These are phyloP conservation scores for Thuidium tamariscinum DNA, from an alignment of 225 moss, liverwort and hornwort genomes.

Conservation along the genomic window DNA sequence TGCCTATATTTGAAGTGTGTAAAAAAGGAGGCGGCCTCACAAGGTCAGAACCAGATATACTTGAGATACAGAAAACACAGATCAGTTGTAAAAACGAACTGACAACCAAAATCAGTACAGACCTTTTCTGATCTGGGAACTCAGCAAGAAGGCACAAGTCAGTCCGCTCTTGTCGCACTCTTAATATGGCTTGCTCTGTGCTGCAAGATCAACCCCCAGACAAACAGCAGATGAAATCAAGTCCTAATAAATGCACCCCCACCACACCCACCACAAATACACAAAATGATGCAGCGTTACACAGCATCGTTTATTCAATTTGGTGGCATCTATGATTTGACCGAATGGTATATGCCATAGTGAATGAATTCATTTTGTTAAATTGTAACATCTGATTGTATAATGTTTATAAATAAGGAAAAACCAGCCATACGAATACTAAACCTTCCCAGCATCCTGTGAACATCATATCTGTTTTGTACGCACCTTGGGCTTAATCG, in stretches of 20 bases:
- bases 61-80: background rate
- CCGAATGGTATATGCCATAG: background rate
- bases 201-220: slow-evolving; percentile 17
- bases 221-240: background rate
- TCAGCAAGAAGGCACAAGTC: slow-evolving; percentile 33
- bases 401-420: background rate
- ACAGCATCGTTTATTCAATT: background rate
- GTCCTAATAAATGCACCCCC: background rate
- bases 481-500: slow-evolving; percentile 32
- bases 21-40: background rate
- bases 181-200: slow-evolving; percentile 36
- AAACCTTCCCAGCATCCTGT: background rate
- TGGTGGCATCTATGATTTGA: background rate
- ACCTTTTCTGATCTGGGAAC: slow-evolving; percentile 50
- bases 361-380: no score
- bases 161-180: slow-evolving; percentile 39
- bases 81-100: background rate
- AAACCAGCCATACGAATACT: background rate
- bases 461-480: background rate
- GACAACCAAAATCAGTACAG: background rate
- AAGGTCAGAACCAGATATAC: background rate
- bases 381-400: background rate
- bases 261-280: background rate
- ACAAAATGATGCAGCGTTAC: background rate
- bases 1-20: background rate